Base-by-base conservation (phyloP, 345 rosid species). In the Ricinus communis region DNA sequence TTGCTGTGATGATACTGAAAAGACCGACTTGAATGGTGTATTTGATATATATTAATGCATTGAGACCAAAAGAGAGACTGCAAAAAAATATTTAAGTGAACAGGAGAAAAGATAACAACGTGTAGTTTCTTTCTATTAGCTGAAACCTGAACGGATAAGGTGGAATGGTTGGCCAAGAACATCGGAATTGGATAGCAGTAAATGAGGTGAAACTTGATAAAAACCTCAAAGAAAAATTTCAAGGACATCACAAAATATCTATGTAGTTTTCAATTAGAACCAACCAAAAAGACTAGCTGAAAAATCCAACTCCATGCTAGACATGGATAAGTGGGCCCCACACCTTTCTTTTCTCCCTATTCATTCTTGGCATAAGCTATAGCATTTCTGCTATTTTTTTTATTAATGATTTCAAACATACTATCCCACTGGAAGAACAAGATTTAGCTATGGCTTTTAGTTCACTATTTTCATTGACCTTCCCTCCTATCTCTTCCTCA, bases 371-470 rank as follows among this genome's bases (percentile, higher is more conserved):
- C 38, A 2, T 33, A 33, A 33, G 38, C 38, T 6, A 2, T 33
- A 33, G 38, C 38, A 33, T 33, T 33, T 33, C 38, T 2, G 6
- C 47, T 43, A 38, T 38, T 9, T 38, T 38, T 38, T 4, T 9
- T 38, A 38, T 38, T 38, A 38, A 38, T 4, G 43, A 38, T 38
- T 38, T 38, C 9, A 38, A 38, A 38, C 43, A 38, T n/a, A 33
- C 38, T 33, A 33, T 33, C 38, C 38, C 6, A 2, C 38, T 33
- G n/a, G 3, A 46, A 16, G 15, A 28, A 14, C 33, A 45, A 1
- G 36, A 13, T 64, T n/a, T 33, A 68, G 52, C 60, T 4, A 84
- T 84, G 92, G 86, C 88, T 68, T 61, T 69, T 71, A 65, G 69
- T 38, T 73, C 79, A 18, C 70, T 81, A 62, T 73, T 70, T 65